These are phyloP conservation scores for Chaetoscypha palmicola DNA, from an alignment of 2,329 filamentous ascomycete species.

Conservation along the genomic window DNA sequence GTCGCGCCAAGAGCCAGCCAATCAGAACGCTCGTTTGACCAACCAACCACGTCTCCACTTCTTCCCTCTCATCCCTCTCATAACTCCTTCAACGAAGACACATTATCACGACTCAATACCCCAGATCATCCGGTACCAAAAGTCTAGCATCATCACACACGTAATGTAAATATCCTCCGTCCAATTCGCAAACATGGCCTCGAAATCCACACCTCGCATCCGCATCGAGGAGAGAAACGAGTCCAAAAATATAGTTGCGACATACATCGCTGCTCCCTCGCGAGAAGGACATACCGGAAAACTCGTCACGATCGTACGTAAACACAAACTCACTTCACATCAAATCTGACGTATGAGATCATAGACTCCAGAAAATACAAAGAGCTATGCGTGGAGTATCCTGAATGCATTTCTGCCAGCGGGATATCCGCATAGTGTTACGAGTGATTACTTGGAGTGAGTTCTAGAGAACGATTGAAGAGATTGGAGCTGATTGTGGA, in stretches of 20 bases:
- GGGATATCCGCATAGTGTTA: conserved; percentile 64
- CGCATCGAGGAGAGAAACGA: conserved; percentile 24
- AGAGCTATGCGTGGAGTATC: conserved; percentile 30
- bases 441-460: conserved; percentile 61
- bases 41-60: no score
- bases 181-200: no score
- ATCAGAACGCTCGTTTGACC: no score
- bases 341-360: not conserved
- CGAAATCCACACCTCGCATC: no score
- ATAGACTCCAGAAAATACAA: conserved; percentile 21
- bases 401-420: conserved; percentile 59
- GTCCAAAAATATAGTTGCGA: conserved; percentile 29
- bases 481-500: conserved; percentile 5
- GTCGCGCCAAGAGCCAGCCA: no score
- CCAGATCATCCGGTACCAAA: no score
- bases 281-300: conserved; percentile 6
- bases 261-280: conserved; percentile 20
- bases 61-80: no score
- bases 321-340: no score
- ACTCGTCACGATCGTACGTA: conserved; percentile 25
- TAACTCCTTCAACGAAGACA: no score
- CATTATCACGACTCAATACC: no score
- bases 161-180: no score
- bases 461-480: conserved; percentile 23
- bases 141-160: no score